Evolutionary conservation across 176 grass and related monocot genomes (phyloP).

Genomic region (Triticum timopheevii): DNA sequence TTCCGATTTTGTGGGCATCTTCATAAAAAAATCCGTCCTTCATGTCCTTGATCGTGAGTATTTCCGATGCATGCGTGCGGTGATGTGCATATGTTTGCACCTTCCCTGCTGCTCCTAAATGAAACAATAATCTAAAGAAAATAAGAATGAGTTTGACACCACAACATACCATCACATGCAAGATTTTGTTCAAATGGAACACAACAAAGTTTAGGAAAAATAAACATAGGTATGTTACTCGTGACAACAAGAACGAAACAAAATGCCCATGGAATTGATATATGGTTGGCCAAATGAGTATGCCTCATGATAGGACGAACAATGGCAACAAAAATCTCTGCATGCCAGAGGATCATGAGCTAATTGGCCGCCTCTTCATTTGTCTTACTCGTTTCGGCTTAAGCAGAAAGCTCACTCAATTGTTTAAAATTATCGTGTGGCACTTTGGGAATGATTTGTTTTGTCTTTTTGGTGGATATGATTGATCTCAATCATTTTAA

Average conservation of each 20-base stretch:
- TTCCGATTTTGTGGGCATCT: too few relatives aligned
- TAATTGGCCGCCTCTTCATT: background rate
- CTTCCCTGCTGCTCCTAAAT: background rate
- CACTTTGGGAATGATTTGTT: background rate
- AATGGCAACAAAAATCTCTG: background rate
- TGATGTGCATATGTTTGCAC: background rate
- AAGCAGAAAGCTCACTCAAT: background rate
- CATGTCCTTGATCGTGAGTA: too few relatives aligned
- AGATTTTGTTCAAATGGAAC: background rate
- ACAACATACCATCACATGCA: background rate
- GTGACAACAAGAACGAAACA: background rate
- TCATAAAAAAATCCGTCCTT: too few relatives aligned
- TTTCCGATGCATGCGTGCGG: too few relatives aligned
- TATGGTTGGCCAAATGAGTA: background rate
- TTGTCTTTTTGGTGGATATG: background rate
- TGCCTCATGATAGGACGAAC: background rate
- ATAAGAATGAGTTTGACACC: background rate
- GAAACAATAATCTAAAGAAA: background rate
- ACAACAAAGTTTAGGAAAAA: background rate
- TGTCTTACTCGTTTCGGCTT: background rate
- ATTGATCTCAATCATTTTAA: background rate
- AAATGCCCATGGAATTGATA: background rate
- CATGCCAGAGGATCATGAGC: background rate
- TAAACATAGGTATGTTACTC: background rate
- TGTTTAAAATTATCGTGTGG: background rate